A percentile compares a stretch with the other conserved stretches of the same genome.
These are phyloP conservation scores for Yarrowia sp. DNA, from an alignment of 805 yeast genomes.

Conservation along the genomic window DNA sequence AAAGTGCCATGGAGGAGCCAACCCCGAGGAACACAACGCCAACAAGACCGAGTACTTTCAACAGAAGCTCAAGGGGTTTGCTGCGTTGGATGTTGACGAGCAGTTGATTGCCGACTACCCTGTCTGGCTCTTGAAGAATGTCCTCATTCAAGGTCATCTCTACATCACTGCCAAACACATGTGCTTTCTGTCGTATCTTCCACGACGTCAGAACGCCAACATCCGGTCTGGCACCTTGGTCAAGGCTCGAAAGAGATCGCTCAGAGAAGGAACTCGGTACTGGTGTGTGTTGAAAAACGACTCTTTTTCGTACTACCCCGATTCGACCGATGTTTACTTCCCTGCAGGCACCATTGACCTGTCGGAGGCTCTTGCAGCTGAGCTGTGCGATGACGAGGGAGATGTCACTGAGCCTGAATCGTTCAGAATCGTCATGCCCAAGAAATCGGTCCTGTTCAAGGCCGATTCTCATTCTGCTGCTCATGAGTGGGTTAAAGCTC, in stretches of 20 bases:
- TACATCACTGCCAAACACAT: conserved; percentile 65
- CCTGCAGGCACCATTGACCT: conserved; percentile 76
- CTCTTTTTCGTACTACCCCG: conserved; percentile 63
- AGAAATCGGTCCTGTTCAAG: conserved; percentile 59
- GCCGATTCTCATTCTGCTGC: conserved; percentile 76
- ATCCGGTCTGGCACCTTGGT: conserved; percentile 53
- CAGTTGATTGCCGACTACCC: conserved; percentile 48
- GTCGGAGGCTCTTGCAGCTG: conserved; percentile 59
- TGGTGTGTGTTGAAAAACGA: conserved; percentile 80
- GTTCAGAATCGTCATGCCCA: conserved; percentile 59
- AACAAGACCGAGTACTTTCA: conserved; percentile 22
- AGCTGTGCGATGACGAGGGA: conserved; percentile 40
- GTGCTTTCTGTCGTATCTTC: conserved; percentile 76
- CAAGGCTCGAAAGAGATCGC: conserved; percentile 38
- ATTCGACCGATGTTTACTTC: conserved; percentile 79
- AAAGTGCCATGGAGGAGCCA: conserved; percentile 24
- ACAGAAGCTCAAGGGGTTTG: conserved; percentile 26
- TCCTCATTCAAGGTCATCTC: conserved; percentile 80
- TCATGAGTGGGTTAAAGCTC: conserved; percentile 69
- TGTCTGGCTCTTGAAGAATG: conserved; percentile 80
- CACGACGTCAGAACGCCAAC: conserved; percentile 48
- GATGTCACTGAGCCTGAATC: conserved; percentile 41
- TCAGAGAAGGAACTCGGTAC: conserved; percentile 47
- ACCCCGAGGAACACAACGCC: conserved; percentile 13
- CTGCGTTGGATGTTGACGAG: conserved; percentile 25